Conservation (phyloP, 768 basidiomycete genomes). For the Lactarius hatsudake region DNA sequence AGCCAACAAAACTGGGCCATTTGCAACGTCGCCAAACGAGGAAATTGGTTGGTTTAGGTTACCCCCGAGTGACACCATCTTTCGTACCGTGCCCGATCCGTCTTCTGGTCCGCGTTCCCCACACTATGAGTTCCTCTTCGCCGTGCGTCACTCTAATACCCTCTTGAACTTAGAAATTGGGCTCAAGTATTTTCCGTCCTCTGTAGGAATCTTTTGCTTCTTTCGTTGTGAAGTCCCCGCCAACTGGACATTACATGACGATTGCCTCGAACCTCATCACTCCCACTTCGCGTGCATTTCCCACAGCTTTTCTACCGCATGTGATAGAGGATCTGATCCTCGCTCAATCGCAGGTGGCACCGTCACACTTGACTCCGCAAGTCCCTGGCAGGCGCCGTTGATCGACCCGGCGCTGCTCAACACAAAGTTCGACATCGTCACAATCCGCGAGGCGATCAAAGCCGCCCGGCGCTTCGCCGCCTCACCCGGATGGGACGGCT, state of each 20-base stretch:
- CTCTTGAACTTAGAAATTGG: background rate
- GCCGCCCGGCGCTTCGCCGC: background rate
- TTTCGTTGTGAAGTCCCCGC: background rate
- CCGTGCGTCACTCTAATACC: background rate
- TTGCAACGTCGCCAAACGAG: slow-evolving; percentile 16
- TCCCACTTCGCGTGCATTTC: slow-evolving; percentile 19
- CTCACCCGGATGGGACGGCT: slow-evolving; percentile 24
- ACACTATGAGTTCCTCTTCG: slow-evolving; percentile 29
- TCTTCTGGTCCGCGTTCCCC: slow-evolving; percentile 29
- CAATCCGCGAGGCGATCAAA: slow-evolving; percentile 8
- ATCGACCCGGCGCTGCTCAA: slow-evolving; percentile 28
- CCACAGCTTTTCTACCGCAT: background rate
- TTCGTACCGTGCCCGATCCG: slow-evolving; percentile 27
- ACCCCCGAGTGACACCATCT: slow-evolving; percentile 8
- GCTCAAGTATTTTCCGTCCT: background rate
- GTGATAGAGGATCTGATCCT: background rate
- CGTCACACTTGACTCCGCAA: slow-evolving; percentile 27
- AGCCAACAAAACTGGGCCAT: slow-evolving; percentile 14
- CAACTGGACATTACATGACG: slow-evolving; percentile 4
- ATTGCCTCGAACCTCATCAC: slow-evolving; percentile 1
- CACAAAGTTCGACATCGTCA: background rate
- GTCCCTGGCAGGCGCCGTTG: slow-evolving; percentile 29
- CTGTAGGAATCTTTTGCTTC: slow-evolving; percentile 4
- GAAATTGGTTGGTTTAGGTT: slow-evolving; percentile 31
- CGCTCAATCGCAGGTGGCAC: slow-evolving; percentile 28